A percentile compares a stretch with the other conserved stretches of the same genome.
These are phyloP conservation scores for Apiotrichum gamsii DNA, from an alignment of 1,284 basidiomycete species.

Conservation along the genomic window DNA sequence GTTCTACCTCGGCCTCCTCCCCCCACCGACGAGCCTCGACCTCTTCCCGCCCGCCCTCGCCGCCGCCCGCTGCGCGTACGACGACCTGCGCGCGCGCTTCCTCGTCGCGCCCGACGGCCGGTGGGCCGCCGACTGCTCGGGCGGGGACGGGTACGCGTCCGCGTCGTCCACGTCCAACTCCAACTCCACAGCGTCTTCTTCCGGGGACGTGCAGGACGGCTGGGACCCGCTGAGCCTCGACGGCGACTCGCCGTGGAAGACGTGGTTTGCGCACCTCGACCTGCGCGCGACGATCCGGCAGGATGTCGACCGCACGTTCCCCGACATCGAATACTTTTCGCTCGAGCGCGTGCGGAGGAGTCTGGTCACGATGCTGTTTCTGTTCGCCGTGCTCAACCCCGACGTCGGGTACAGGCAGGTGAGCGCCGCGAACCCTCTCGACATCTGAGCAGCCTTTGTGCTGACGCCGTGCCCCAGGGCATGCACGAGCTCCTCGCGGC, in stretches of 20 bases:
- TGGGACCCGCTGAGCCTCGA: slow-evolving; percentile 78
- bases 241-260: slow-evolving; percentile 80
- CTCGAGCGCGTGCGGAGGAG: slow-evolving; percentile 64
- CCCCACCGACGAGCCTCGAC: slow-evolving; percentile 38
- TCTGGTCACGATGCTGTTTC: slow-evolving; percentile 75
- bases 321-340: slow-evolving; percentile 82
- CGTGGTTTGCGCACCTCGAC: slow-evolving; percentile 82
- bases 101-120: slow-evolving; percentile 50
- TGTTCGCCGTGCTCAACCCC: slow-evolving; percentile 68
- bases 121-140: slow-evolving; percentile 48
- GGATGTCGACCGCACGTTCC: slow-evolving; percentile 92
- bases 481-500: slow-evolving; percentile 93
- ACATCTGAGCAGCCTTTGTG: background rate
- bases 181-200: too few species aligned
- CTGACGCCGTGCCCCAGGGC: slow-evolving; percentile 59
- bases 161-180: slow-evolving; percentile 1
- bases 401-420: slow-evolving; percentile 70
- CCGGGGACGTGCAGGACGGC: slow-evolving; percentile 50
- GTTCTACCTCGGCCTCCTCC: slow-evolving; percentile 46
- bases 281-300: slow-evolving; percentile 77
- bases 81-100: slow-evolving; percentile 41
- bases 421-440: slow-evolving; percentile 5
- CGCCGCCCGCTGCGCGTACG: slow-evolving; percentile 34
- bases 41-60: slow-evolving; percentile 31
- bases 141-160: slow-evolving; percentile 24